A percentile compares a stretch with the other conserved stretches of the same genome.
phyloP scores from a whole-genome alignment of 208 protist species.

The Trypanosoma brucei region DNA sequence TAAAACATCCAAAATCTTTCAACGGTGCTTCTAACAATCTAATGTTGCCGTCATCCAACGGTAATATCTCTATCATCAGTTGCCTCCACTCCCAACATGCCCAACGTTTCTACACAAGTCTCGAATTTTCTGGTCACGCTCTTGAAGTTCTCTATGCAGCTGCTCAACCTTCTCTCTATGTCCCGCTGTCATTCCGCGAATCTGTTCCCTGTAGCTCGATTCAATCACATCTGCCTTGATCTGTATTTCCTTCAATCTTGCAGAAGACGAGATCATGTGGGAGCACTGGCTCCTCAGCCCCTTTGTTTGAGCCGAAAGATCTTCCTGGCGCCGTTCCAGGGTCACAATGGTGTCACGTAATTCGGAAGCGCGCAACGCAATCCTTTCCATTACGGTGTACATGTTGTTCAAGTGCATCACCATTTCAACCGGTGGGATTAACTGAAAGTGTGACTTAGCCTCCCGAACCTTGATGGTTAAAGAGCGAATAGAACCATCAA shows the following conservation, averaged over 20 bases:
- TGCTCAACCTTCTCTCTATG: slow-evolving; percentile 44
- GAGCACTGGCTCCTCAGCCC: slow-evolving; percentile 59
- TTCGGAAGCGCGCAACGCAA: slow-evolving; percentile 58
- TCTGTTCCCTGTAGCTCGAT: slow-evolving; percentile 32
- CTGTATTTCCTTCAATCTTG: slow-evolving; percentile 53
- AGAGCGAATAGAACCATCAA: slow-evolving; percentile 37
- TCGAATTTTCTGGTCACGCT: slow-evolving; percentile 67
- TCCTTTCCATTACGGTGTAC: slow-evolving; percentile 74
- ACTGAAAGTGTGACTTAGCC: slow-evolving; percentile 66
- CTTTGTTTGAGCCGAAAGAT: slow-evolving; percentile 43
- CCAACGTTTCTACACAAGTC: slow-evolving; percentile 31
- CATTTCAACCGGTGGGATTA: slow-evolving; percentile 80
- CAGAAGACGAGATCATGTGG: slow-evolving; percentile 28
- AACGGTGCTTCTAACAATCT: too few species aligned
- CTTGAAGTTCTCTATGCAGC: slow-evolving; percentile 47
- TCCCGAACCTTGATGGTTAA: slow-evolving; percentile 38
- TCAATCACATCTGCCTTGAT: slow-evolving; percentile 48
- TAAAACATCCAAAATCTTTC: too few species aligned
- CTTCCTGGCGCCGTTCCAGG: slow-evolving; percentile 49
- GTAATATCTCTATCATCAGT: too few species aligned
- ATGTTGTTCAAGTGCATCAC: slow-evolving; percentile 80
- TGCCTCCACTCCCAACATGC: neutral
- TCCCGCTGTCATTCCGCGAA: slow-evolving; percentile 34
- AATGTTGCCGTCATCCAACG: too few species aligned
- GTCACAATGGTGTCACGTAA: slow-evolving; percentile 50